Evolutionary conservation across 2,329 filamentous ascomycete genomes (phyloP).

Genomic region (Apiospora pterosperma): DNA sequence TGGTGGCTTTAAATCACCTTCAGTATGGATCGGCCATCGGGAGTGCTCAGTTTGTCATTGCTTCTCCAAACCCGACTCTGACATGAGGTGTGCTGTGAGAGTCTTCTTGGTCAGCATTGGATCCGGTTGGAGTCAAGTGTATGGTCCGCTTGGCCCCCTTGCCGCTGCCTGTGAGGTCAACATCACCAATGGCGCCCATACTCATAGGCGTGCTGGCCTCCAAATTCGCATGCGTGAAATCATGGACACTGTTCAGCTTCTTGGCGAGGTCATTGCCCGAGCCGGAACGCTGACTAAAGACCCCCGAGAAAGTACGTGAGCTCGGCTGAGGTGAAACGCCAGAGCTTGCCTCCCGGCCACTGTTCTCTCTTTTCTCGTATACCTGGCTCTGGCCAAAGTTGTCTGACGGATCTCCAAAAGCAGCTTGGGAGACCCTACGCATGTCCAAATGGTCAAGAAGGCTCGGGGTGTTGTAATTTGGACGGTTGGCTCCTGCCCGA

Average conservation of each 20-base stretch:
- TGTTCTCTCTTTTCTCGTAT: background rate
- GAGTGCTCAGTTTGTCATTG: background rate
- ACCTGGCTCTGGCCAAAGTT: slow-evolving; percentile 19
- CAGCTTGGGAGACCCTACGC: slow-evolving; percentile 38
- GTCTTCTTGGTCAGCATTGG: slow-evolving; percentile 44
- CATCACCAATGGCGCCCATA: slow-evolving; percentile 8
- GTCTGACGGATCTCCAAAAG: slow-evolving; percentile 18
- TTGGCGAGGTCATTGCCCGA: slow-evolving; percentile 28
- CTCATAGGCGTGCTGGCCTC: slow-evolving; percentile 13
- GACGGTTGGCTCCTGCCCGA: slow-evolving; percentile 21
- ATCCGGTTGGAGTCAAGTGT: slow-evolving; percentile 42
- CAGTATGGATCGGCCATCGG: background rate
- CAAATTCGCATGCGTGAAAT: slow-evolving; percentile 16
- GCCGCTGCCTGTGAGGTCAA: slow-evolving; percentile 18
- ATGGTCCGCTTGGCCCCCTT: slow-evolving; percentile 43
- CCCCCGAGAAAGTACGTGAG: slow-evolving; percentile 25
- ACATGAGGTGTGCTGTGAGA: slow-evolving; percentile 32
- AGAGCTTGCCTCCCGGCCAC: slow-evolving; percentile 17
- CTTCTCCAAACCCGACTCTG: slow-evolving; percentile 16
- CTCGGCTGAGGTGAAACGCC: slow-evolving; percentile 24
- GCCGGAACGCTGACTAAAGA: slow-evolving; percentile 22
- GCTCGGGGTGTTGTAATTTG: slow-evolving; percentile 17
- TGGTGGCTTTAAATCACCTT: background rate
- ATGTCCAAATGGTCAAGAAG: slow-evolving; percentile 28
- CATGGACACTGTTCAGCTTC: slow-evolving; percentile 24